Evolutionary conservation across 2,329 filamentous ascomycete genomes (phyloP), one percentile per base, ranked within the genome.

Genomic region (Epichloe gansuensis): DNA sequence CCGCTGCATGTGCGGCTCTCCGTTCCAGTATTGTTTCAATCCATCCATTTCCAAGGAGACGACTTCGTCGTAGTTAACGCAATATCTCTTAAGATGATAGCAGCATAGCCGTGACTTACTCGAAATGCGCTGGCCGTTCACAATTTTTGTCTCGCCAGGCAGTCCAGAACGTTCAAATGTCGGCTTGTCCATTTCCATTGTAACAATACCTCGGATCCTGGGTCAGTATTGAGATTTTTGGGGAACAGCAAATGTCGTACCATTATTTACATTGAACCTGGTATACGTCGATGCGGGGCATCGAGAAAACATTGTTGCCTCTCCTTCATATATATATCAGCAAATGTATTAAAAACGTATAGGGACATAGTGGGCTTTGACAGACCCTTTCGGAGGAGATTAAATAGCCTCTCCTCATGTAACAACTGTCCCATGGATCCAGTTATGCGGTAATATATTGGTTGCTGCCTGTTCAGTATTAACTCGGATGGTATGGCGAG

Each of bases 111-210:
- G 11, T 17, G 15, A 48, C 51, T 13, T 39, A 55, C 54, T 34
- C 21, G 21, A 51, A 17, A 15, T 37, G n/a, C 42, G 23, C 25
- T 37, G 42, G 21, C 15, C 38, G 12, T 45, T 15, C 44, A 70
- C 68, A 2, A 78, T 78, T 52, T 81, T 71, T 17, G 86, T 77
- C 57, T 82, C 83, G 1, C 91, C 91, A 1, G 83, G 79, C 0
- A 98, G 73, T 0, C 93, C 93, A 46, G 85, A 83, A 47, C 84
- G 78, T 67, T 97, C 90, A 66, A 91, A 96, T 0, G 80, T 82
- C 51, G 90, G 82, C 59, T 85, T 89, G 57, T 89, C 85, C 28
- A 97, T 75, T 60, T 88, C 86, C 60, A 98, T 75, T 4, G 76
- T 81, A 37, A 98, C 73, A 0, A 79, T 70, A 0, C 88, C 88